These are phyloP conservation scores for Ramaria rubella DNA, from an alignment of 768 basidiomycete species.

Conservation along the genomic window DNA sequence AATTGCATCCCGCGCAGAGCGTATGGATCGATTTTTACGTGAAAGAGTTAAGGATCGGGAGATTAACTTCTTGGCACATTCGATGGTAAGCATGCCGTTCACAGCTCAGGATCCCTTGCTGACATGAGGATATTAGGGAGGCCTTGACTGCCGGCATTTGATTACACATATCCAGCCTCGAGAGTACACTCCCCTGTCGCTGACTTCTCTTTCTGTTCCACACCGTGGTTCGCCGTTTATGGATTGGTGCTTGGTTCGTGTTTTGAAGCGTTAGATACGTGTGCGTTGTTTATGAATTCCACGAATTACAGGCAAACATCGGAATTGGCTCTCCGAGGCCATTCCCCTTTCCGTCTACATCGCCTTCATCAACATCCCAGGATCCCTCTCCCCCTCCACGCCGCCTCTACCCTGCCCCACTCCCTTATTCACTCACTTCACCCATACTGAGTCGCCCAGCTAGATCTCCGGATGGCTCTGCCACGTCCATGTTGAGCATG, in stretches of 20 bases:
- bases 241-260: constrained; percentile 92
- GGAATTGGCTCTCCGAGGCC: constrained; percentile 57
- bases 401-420: constrained; percentile 12
- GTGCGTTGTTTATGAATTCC: not conserved
- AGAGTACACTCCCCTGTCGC: constrained; percentile 77
- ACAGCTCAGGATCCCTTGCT: not conserved
- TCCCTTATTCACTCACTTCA: constrained; percentile 36
- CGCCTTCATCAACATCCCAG: not conserved
- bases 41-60: constrained; percentile 63
- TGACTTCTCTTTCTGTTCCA: constrained; percentile 88
- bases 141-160: constrained; percentile 88
- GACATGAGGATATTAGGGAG: constrained; percentile 43
- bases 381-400: constrained; percentile 3
- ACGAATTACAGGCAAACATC: constrained; percentile 62
- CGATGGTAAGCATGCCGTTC: constrained; percentile 49
- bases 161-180: constrained; percentile 79
- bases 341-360: constrained; percentile 12
- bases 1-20: constrained; percentile 70
- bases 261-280: not conserved
- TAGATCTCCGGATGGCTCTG: not conserved
- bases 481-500: constrained; percentile 44
- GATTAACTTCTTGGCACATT: constrained; percentile 91
- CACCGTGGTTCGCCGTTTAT: constrained; percentile 97
- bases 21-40: constrained; percentile 66
- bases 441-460: constrained; percentile 28